A percentile compares a stretch with the other conserved stretches of the same genome.
Conservation (phyloP, 495 filamentous ascomycete genomes). For the Lophiotrema nucula region DNA sequence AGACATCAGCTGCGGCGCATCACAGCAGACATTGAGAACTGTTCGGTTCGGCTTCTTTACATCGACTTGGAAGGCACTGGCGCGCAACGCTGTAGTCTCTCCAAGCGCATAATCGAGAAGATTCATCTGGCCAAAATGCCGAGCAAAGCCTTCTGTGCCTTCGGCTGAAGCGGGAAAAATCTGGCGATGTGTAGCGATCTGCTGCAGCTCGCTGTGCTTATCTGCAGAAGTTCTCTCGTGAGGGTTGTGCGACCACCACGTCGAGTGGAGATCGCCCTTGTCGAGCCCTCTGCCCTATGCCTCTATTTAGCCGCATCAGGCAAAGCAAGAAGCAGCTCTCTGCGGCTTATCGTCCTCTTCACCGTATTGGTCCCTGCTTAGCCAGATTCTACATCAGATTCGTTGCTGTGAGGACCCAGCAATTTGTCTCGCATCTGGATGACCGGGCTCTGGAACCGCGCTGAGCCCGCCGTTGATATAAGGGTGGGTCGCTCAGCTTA, state of each 20-base stretch:
- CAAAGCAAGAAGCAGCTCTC: neutral
- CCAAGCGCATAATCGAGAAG: too few relatives aligned
- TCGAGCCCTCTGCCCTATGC: slow-evolving; percentile 3
- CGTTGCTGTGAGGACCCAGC: neutral
- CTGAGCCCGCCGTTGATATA: neutral
- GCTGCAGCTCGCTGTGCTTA: neutral
- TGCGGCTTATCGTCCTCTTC: neutral
- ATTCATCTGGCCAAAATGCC: too few relatives aligned
- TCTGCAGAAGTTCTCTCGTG: neutral
- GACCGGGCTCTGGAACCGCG: neutral
- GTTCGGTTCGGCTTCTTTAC: too few relatives aligned
- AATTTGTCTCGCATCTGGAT: too few relatives aligned
- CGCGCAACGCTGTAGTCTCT: too few relatives aligned
- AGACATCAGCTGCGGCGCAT: too few relatives aligned
- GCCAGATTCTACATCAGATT: neutral
- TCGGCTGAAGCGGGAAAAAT: too few relatives aligned
- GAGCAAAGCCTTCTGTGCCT: too few relatives aligned
- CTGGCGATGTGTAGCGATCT: too few relatives aligned
- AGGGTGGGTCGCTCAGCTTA: neutral
- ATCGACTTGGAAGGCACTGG: too few relatives aligned
- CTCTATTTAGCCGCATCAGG: neutral
- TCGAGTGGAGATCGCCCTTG: neutral
- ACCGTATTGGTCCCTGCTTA: neutral
- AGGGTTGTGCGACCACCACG: neutral
- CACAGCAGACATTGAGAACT: too few relatives aligned